Percentiles rank a stretch among this genome's conserved stretches.
phyloP scores from a whole-genome alignment of 2,329 filamentous ascomycete species.

The Metarhizium rileyi region DNA sequence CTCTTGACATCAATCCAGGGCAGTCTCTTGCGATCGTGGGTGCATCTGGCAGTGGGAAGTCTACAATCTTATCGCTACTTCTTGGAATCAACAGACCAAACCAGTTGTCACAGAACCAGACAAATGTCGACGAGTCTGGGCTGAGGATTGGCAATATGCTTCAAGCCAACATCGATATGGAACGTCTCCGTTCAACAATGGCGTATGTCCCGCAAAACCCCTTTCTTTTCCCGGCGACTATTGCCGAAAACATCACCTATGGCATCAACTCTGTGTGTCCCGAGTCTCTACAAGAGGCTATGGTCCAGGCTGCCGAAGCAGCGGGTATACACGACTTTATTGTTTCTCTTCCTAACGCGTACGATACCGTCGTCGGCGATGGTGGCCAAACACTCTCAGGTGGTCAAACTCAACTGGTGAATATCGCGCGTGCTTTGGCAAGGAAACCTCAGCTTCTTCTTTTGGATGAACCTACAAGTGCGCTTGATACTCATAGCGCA shows the following conservation, averaged over 20 bases:
- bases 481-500: slow-evolving; percentile 62
- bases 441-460: slow-evolving; percentile 63
- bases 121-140: slow-evolving; percentile 13
- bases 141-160: slow-evolving; percentile 51
- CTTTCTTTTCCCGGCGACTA: slow-evolving; percentile 65
- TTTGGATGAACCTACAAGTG: slow-evolving; percentile 79
- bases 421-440: slow-evolving; percentile 70
- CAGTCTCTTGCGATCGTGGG: slow-evolving; percentile 73
- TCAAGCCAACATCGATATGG: slow-evolving; percentile 48
- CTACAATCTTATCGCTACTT: slow-evolving; percentile 67
- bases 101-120: background rate
- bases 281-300: slow-evolving; percentile 32
- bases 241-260: slow-evolving; percentile 76
- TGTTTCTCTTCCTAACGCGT: slow-evolving; percentile 48
- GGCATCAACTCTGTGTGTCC: slow-evolving; percentile 51
- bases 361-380: slow-evolving; percentile 63
- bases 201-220: slow-evolving; percentile 63
- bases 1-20: slow-evolving; percentile 51
- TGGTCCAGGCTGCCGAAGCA: slow-evolving; percentile 42
- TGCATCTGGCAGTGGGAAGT: slow-evolving; percentile 82
- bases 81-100: slow-evolving; percentile 55
- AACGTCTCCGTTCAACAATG: slow-evolving; percentile 49
- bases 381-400: slow-evolving; percentile 66
- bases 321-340: slow-evolving; percentile 72
- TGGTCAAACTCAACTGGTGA: slow-evolving; percentile 73